Conservation (phyloP, 176 grass and related monocot genomes). For the sorghum (Sorghum bicolor) region DNA sequence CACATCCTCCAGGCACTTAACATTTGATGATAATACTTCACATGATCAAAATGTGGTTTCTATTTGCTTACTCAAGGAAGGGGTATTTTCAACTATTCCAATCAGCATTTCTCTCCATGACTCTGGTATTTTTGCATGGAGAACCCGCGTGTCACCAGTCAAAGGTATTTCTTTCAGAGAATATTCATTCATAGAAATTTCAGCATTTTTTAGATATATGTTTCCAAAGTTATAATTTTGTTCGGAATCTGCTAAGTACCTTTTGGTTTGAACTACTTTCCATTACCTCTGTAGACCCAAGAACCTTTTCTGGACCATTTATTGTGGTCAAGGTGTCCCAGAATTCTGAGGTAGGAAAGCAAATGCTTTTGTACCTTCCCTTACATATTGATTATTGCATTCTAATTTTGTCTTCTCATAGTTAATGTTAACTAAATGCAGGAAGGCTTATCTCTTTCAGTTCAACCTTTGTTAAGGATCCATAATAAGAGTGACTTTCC, state of each 20-base stretch:
- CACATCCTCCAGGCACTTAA: slow-evolving; percentile 43
- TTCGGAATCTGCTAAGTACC: slow-evolving; percentile 1
- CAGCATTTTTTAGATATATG: background rate
- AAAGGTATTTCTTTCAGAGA: slow-evolving; percentile 50
- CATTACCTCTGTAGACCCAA: slow-evolving; percentile 50
- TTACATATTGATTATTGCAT: slow-evolving; percentile 18
- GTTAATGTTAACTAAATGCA: slow-evolving; percentile 43
- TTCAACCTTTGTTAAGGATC: slow-evolving; percentile 74
- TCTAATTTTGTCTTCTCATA: slow-evolving; percentile 28
- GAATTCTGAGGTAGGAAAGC: slow-evolving; percentile 56
- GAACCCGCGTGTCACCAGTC: slow-evolving; percentile 54
- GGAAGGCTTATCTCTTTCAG: slow-evolving; percentile 73
- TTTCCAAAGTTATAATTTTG: background rate
- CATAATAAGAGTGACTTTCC: slow-evolving; percentile 77
- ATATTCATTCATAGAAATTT: slow-evolving; percentile 8
- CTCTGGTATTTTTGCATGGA: slow-evolving; percentile 62
- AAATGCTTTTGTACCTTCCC: slow-evolving; percentile 13
- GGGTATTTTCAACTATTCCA: slow-evolving; percentile 68
- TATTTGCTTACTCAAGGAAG: slow-evolving; percentile 71
- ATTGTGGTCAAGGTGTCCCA: slow-evolving; percentile 74
- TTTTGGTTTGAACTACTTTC: background rate
- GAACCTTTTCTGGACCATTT: slow-evolving; percentile 81
- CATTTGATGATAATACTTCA: slow-evolving; percentile 48
- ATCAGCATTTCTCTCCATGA: slow-evolving; percentile 58
- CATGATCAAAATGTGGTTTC: slow-evolving; percentile 49